Percentiles rank a stretch among this genome's conserved stretches.
Evolutionary conservation across 768 basidiomycete genomes (phyloP).

Genomic region (Boletus vinaceobasis): DNA sequence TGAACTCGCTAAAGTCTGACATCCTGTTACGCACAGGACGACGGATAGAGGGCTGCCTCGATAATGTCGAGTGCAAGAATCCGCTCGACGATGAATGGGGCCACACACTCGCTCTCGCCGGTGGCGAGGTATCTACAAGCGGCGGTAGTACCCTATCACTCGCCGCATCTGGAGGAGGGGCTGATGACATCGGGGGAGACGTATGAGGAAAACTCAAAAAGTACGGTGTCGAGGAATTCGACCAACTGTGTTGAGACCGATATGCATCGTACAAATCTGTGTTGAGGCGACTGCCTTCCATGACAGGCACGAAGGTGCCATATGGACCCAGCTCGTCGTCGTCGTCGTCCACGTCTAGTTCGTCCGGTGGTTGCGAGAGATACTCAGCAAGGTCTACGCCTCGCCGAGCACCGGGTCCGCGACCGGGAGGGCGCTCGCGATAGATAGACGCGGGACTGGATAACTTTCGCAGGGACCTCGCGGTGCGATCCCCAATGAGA

Average conservation of each 20-base stretch:
- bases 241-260: conserved; percentile 35
- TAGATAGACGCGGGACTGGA: conserved; percentile 54
- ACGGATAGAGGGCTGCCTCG: conserved; percentile 60
- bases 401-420: conserved; percentile 32
- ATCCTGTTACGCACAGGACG: conserved; percentile 52
- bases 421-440: conserved; percentile 40
- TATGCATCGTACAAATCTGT: conserved; percentile 67
- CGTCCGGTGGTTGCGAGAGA: conserved; percentile 48
- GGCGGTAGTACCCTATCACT: conserved; percentile 29
- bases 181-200: conserved; percentile 26
- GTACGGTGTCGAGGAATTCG: conserved; percentile 26
- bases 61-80: conserved; percentile 33
- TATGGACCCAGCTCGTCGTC: conserved; percentile 60
- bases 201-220: conserved; percentile 21
- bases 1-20: conserved; percentile 72
- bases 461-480: conserved; percentile 56
- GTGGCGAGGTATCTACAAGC: conserved; percentile 25
- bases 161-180: conserved; percentile 22
- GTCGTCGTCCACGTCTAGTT: conserved; percentile 62
- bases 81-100: conserved; percentile 24
- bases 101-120: conserved; percentile 21
- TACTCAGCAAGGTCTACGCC: conserved; percentile 48
- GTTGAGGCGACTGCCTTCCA: conserved; percentile 56
- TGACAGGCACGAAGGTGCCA: conserved; percentile 29
- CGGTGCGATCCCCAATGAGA: conserved; percentile 66